Evolutionary conservation across 1,284 basidiomycete genomes (phyloP).

Genomic region (Cryptococcus depauperatus): DNA sequence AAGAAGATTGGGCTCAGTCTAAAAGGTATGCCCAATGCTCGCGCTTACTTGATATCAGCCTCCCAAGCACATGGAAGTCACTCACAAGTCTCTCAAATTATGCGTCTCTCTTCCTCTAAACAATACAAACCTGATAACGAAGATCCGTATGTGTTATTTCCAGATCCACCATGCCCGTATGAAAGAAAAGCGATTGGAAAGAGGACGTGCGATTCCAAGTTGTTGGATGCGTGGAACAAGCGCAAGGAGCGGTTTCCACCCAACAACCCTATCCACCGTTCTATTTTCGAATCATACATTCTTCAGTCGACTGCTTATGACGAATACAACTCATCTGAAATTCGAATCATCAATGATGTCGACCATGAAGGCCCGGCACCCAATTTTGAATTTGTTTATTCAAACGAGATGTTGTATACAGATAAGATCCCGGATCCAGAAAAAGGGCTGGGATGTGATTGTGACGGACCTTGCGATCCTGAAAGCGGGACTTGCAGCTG

Average conservation of each 20-base stretch:
- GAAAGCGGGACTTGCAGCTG: conserved; percentile 62
- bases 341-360: conserved; percentile 58
- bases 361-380: conserved; percentile 57
- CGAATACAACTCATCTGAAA: conserved; percentile 58
- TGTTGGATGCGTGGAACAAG: conserved; percentile 22
- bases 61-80: not conserved
- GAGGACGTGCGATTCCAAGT: conserved; percentile 13
- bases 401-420: conserved; percentile 56
- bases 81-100: not conserved
- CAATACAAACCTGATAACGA: not conserved
- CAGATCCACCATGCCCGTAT: conserved; percentile 17
- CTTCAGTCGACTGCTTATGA: conserved; percentile 52
- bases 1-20: too few species aligned
- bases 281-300: conserved; percentile 55
- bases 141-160: not conserved
- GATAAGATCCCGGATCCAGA: conserved; percentile 61
- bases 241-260: conserved; percentile 7
- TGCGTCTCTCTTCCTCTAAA: too few species aligned
- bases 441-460: conserved; percentile 60
- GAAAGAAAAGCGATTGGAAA: conserved; percentile 18
- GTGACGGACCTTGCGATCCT: conserved; percentile 64
- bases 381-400: conserved; percentile 38
- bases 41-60: too few species aligned
- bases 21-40: too few species aligned
- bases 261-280: conserved; percentile 32